Conservation (phyloP, 1,284 basidiomycete species). For the Thelephora terrestris region DNA sequence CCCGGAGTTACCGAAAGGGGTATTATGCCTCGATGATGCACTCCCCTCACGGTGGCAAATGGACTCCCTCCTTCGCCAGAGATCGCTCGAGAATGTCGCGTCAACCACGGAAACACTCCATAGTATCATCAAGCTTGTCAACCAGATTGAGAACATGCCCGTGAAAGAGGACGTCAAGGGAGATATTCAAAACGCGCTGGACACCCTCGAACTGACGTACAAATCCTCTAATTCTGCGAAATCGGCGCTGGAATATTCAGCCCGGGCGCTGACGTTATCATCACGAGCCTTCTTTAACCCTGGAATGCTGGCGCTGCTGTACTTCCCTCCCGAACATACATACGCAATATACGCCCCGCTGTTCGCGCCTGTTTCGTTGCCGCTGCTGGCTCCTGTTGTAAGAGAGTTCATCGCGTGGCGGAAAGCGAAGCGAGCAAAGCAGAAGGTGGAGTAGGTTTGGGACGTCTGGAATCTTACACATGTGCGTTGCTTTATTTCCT, state of each 20-base stretch:
- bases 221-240: constrained; percentile 27
- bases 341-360: constrained; percentile 91
- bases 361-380: constrained; percentile 82
- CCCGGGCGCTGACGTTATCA: constrained; percentile 59
- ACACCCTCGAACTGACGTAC: constrained; percentile 61
- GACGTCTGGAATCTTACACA: too few species aligned
- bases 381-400: constrained; percentile 65
- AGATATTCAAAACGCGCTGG: constrained; percentile 62
- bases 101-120: constrained; percentile 64
- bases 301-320: constrained; percentile 89
- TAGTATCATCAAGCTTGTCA: constrained; percentile 76
- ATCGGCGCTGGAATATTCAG: constrained; percentile 49
- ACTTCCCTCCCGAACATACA: constrained; percentile 95
- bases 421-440: constrained; percentile 10
- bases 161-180: constrained; percentile 67
- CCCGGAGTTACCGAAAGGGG: constrained; percentile 42
- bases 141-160: constrained; percentile 85
- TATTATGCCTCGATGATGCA: constrained; percentile 20
- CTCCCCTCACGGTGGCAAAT: constrained; percentile 67
- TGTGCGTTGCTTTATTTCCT: too few species aligned
- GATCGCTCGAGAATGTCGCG: constrained; percentile 62
- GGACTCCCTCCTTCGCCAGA: constrained; percentile 62
- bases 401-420: constrained; percentile 60
- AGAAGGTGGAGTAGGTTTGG: constrained; percentile 3
- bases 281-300: constrained; percentile 96